Conservation (phyloP, 192 early-diverging fungal genomes). For the Coemansia reversa region DNA sequence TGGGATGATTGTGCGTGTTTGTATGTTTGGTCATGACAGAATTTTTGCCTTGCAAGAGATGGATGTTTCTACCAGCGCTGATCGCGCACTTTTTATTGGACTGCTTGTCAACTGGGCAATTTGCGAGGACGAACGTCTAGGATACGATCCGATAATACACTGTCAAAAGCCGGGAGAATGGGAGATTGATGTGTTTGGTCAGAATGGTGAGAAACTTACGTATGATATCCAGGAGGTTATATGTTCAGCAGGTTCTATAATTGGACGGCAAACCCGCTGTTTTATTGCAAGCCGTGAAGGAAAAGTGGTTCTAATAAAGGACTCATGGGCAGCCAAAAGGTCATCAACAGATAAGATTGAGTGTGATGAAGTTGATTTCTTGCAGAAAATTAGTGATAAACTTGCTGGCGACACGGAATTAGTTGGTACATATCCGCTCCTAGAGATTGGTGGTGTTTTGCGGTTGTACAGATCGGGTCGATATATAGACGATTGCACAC, state of each 20-base stretch:
- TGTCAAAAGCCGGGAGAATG: no score
- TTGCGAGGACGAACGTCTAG: no score
- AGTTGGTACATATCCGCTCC: neutral
- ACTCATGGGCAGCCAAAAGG: neutral
- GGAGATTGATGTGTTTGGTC: no score
- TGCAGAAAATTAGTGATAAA: neutral
- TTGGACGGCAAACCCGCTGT: constrained; percentile 17
- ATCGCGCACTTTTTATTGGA: no score
- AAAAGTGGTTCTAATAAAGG: constrained; percentile 6
- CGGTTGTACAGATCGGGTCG: neutral
- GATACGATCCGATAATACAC: no score
- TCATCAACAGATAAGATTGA: neutral
- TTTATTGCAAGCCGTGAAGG: neutral
- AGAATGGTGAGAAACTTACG: no score
- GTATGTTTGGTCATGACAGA: no score
- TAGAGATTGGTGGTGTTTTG: constrained; percentile 9
- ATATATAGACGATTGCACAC: neutral
- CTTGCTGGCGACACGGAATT: neutral
- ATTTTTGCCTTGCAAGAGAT: no score
- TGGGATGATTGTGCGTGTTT: no score
- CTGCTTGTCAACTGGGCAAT: no score
- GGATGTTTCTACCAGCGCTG: no score
- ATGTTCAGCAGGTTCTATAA: neutral
- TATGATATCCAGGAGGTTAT: no score
- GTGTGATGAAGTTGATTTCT: constrained; percentile 8